Evolutionary conservation across 2,329 filamentous ascomycete genomes (phyloP).

Genomic region (Aspergillus eucalypticola): DNA sequence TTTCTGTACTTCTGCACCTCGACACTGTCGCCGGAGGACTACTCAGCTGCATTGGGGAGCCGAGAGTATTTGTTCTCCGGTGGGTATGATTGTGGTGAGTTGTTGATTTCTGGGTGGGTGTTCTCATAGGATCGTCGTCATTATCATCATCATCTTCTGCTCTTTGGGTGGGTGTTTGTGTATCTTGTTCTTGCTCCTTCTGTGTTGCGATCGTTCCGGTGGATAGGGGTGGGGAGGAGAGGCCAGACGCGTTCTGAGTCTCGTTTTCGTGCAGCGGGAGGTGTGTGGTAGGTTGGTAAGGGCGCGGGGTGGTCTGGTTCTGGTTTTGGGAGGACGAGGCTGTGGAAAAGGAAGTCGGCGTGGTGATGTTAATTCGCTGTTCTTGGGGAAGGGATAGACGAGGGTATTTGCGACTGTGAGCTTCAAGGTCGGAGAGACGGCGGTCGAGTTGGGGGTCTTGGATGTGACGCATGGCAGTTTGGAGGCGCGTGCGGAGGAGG

Average conservation of each 20-base stretch:
- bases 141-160: constrained; percentile 1
- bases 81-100: constrained; percentile 1
- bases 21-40: constrained; percentile 35
- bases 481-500: constrained; percentile 40
- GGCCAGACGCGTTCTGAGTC: constrained; percentile 15
- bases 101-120: constrained; percentile 21
- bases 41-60: constrained; percentile 39
- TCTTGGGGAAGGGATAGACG: constrained; percentile 27
- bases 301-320: background rate
- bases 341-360: background rate
- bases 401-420: constrained; percentile 39
- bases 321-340: background rate
- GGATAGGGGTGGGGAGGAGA: constrained; percentile 23
- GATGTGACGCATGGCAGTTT: constrained; percentile 44
- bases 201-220: constrained; percentile 4
- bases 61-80: background rate
- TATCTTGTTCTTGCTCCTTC: background rate
- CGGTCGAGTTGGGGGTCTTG: constrained; percentile 42
- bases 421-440: constrained; percentile 43
- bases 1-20: constrained; percentile 8
- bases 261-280: constrained; percentile 19
- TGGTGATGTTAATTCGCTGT: background rate
- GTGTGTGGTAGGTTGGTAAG: constrained; percentile 3
- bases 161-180: too few species aligned
- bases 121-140: constrained; percentile 21